Conservation (phyloP, 805 yeast species). For the Ogataea paraovalis region DNA sequence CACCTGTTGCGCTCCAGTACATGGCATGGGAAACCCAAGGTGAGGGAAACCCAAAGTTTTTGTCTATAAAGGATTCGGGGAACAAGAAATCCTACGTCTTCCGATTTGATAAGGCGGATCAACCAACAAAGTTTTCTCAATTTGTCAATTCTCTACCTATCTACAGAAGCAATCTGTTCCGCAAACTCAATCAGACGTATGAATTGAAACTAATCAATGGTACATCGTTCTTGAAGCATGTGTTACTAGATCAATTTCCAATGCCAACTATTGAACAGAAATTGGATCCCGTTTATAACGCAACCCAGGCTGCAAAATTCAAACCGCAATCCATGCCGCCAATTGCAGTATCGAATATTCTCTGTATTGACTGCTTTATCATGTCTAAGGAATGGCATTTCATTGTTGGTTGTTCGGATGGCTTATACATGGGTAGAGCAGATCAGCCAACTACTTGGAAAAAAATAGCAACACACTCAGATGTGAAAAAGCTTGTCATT, state of each 20-base stretch:
- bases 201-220: constrained; percentile 22
- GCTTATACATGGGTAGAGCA: constrained; percentile 53
- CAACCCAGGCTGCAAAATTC: constrained; percentile 7
- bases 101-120: constrained; percentile 18
- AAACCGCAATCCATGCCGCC: constrained; percentile 17
- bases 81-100: constrained; percentile 16
- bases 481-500: constrained; percentile 58
- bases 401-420: constrained; percentile 59
- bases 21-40: constrained; percentile 12
- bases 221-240: constrained; percentile 11
- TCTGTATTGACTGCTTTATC: constrained; percentile 33
- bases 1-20: constrained; percentile 30
- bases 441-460: constrained; percentile 49
- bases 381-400: constrained; percentile 43
- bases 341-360: constrained; percentile 8
- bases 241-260: neutral
- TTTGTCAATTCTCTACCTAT: constrained; percentile 22
- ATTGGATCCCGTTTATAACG: constrained; percentile 12
- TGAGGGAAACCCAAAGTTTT: constrained; percentile 14
- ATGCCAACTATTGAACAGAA: constrained; percentile 10
- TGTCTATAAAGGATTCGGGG: constrained; percentile 24
- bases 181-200: constrained; percentile 14
- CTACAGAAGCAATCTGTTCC: constrained; percentile 20
- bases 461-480: constrained; percentile 47
- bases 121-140: constrained; percentile 20